A percentile compares a stretch with the other conserved stretches of the same genome.
These are phyloP conservation scores for Cutaneotrichosporon dermatis DNA, from an alignment of 1,284 basidiomycete genomes.

Conservation along the genomic window DNA sequence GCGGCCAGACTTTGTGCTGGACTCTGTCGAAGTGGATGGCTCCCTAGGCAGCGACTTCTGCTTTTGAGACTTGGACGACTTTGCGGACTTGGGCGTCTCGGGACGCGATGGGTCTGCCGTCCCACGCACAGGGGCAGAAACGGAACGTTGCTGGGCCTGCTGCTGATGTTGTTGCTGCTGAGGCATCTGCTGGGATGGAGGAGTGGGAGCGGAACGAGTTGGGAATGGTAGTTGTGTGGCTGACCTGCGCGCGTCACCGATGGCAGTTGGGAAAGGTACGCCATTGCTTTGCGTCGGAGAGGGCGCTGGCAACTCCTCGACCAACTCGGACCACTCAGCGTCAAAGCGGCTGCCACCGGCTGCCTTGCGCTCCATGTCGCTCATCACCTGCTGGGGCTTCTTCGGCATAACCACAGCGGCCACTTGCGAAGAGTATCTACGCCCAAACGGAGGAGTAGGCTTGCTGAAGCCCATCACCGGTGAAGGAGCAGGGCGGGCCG, in stretches of 20 bases:
- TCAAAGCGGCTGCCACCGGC: slow-evolving; percentile 3
- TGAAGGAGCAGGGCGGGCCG: background rate
- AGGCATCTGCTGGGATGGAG: background rate
- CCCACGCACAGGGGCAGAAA: background rate
- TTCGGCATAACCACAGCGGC: slow-evolving; percentile 6
- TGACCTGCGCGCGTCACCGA: too few species aligned
- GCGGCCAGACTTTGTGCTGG: slow-evolving; percentile 2
- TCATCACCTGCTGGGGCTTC: slow-evolving; percentile 7
- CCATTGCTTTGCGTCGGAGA: background rate
- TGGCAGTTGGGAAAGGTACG: background rate
- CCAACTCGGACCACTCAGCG: slow-evolving; percentile 4
- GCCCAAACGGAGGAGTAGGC: background rate
- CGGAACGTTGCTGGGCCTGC: background rate
- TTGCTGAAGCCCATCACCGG: background rate
- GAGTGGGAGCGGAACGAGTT: background rate
- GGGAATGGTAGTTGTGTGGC: background rate
- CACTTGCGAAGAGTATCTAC: background rate
- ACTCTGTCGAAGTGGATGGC: background rate
- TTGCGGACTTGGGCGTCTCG: background rate
- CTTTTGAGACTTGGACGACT: slow-evolving; percentile 6
- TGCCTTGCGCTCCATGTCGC: background rate
- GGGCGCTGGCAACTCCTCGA: background rate
- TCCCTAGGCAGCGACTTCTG: background rate
- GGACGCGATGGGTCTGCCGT: background rate
- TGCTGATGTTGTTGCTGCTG: background rate